These are phyloP conservation scores for Cadophora malorum DNA, from an alignment of 2,329 filamentous ascomycete species.

Conservation along the genomic window DNA sequence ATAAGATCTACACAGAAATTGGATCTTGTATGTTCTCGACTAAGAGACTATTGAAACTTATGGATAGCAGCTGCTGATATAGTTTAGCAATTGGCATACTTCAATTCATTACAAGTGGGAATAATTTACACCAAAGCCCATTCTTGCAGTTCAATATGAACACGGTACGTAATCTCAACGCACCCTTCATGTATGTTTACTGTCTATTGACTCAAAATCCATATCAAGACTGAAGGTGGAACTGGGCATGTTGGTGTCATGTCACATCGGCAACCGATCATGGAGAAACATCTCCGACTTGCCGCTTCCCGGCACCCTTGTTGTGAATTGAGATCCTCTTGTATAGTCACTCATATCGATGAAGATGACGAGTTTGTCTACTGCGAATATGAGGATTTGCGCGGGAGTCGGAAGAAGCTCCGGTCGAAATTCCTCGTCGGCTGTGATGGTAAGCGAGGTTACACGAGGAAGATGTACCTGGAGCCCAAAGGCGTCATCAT, in stretches of 20 bases:
- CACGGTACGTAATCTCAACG: background rate
- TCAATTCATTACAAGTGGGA: constrained; percentile 6
- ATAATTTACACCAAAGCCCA: constrained; percentile 1
- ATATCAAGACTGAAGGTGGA: background rate
- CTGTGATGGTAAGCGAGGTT: constrained; percentile 33
- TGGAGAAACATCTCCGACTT: constrained; percentile 7
- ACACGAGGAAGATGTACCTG: constrained; percentile 30
- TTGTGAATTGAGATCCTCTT: constrained; percentile 1
- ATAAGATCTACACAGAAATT: constrained; percentile 2
- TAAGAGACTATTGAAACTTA: too few relatives aligned
- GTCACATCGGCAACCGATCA: background rate
- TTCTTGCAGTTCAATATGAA: constrained; percentile 7
- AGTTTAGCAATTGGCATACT: background rate
- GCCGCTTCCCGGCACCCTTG: background rate
- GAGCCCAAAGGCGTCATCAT: constrained; percentile 38
- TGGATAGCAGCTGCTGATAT: background rate
- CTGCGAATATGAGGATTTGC: background rate
- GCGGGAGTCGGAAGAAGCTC: background rate
- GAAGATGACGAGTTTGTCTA: background rate
- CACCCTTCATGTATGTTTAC: too few relatives aligned
- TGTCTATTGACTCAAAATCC: too few relatives aligned
- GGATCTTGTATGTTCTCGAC: background rate
- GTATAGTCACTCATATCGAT: background rate
- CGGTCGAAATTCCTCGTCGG: constrained; percentile 26
- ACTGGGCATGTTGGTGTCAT: constrained; percentile 1